Evolutionary conservation across 2,329 filamentous ascomycete species (phyloP), one percentile per base, ranked within the genome.

Genomic region (Didymella sp.): DNA sequence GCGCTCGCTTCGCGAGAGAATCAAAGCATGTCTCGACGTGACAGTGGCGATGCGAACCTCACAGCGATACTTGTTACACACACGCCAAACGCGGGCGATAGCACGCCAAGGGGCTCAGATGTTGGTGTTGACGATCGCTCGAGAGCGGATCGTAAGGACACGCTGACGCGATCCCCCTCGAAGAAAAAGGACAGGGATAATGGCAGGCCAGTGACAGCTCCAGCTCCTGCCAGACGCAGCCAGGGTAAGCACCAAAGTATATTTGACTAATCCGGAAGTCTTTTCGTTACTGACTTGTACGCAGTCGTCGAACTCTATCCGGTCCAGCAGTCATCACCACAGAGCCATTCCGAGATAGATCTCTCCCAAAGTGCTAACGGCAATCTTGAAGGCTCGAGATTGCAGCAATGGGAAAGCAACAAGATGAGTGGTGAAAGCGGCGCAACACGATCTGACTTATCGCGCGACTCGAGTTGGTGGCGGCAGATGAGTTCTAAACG

Each of bases 31-130:
- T 76, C 75, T 11, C 68, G 75, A 51, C 67, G 75, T 58, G 74
- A 71, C 9, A 77, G 75, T 51, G 73, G 69, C 43, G 75, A 77
- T 59, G 70, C 75, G n/a, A 76, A 74, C 58, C 55, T 77, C 40
- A 77, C 75, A 19, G 73, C 74, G 2, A 76, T 77, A 48, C 61
- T 76, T 19, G 72, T 77, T 25, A 77, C 75, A n/a, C 71, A 76
- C 37, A 70, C 71, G 12, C 68, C 66, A n/a, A 73, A 73, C 42
- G 48, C 63, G 3, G 56, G 70, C 12, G 73, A 76, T 9, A 56
- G 60, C 19, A 40, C 63, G 9, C 40, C 56, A 6, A 71, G 65
- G 47, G 67, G 64, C 28, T 41, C 59, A 11, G 46, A 55, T 33
- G 48, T 51, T 24, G 58, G 49, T 22, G 38, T 62, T 13, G 64